A percentile compares a stretch with the other conserved stretches of the same genome.
Evolutionary conservation across 352 stramenopile species (phyloP).

Genomic region (Pythium vanterpoolii): DNA sequence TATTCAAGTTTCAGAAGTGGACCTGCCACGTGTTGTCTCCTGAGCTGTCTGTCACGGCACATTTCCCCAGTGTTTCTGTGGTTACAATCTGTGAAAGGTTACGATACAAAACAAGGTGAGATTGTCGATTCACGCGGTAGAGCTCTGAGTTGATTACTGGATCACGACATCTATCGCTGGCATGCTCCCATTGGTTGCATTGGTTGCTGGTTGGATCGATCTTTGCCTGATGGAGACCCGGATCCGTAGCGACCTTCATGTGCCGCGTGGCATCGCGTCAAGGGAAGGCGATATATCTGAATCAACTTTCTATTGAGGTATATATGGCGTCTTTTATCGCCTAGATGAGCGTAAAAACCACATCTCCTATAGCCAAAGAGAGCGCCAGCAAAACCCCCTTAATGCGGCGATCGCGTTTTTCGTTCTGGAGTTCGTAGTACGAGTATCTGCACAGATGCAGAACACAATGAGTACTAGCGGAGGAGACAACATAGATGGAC

Average conservation of each 20-base stretch:
- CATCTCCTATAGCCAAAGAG: slow-evolving; percentile 52
- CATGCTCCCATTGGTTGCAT: no score
- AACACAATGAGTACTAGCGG: not conserved
- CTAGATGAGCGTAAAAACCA: slow-evolving; percentile 29
- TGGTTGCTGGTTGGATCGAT: no score
- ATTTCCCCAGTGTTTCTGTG: not conserved
- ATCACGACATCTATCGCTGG: no score
- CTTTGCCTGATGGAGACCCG: no score
- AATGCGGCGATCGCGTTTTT: slow-evolving; percentile 48
- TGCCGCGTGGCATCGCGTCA: not conserved
- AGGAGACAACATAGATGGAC: not conserved
- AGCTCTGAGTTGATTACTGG: not conserved
- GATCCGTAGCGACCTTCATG: no score
- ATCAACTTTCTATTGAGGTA: not conserved
- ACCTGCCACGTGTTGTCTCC: slow-evolving; percentile 26
- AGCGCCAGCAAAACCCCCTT: slow-evolving; percentile 50
- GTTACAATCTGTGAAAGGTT: not conserved
- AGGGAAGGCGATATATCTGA: not conserved
- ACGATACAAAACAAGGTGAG: slow-evolving; percentile 13
- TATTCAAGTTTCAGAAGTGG: not conserved
- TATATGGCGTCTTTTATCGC: not conserved
- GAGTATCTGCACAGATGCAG: slow-evolving; percentile 33
- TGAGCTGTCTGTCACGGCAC: slow-evolving; percentile 8
- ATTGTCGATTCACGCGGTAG: not conserved
- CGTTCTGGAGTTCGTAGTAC: slow-evolving; percentile 56